Evolutionary conservation across 2,329 filamentous ascomycete species (phyloP).

Genomic region (Fusarium secorum): DNA sequence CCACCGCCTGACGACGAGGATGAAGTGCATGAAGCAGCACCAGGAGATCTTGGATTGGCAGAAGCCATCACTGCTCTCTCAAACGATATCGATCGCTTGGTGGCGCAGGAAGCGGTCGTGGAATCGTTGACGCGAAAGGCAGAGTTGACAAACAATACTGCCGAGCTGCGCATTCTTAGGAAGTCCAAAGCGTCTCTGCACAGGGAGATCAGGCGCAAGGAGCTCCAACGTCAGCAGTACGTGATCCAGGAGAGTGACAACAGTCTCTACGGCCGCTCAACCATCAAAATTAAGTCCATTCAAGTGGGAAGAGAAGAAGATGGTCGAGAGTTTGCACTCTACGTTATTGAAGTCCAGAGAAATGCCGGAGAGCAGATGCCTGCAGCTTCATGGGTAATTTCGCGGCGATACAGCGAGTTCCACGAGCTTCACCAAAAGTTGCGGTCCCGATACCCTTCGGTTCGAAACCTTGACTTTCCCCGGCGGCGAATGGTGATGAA

Average conservation of each 20-base stretch:
- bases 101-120: slow-evolving; percentile 87
- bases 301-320: slow-evolving; percentile 92
- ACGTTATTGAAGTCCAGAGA: slow-evolving; percentile 89
- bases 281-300: slow-evolving; percentile 88
- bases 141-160: slow-evolving; percentile 95
- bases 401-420: slow-evolving; percentile 96
- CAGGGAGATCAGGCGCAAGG: slow-evolving; percentile 90
- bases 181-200: slow-evolving; percentile 95
- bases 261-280: slow-evolving; percentile 90
- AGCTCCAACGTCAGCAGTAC: slow-evolving; percentile 95
- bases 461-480: slow-evolving; percentile 90
- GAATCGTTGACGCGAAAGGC: slow-evolving; percentile 93
- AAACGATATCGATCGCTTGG: slow-evolving; percentile 87
- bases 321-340: slow-evolving; percentile 91
- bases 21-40: slow-evolving; percentile 91
- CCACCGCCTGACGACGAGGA: slow-evolving; percentile 71
- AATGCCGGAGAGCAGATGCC: slow-evolving; percentile 95
- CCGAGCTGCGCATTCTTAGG: slow-evolving; percentile 87
- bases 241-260: slow-evolving; percentile 98
- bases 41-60: slow-evolving; percentile 89
- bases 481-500: slow-evolving; percentile 94
- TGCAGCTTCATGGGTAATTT: slow-evolving; percentile 91
- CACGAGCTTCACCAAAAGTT: slow-evolving; percentile 93
- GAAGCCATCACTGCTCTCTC: slow-evolving; percentile 92
- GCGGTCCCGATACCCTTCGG: slow-evolving; percentile 83